Conservation (phyloP, 352 stramenopile species). For the Phytopythium mirpurense region DNA sequence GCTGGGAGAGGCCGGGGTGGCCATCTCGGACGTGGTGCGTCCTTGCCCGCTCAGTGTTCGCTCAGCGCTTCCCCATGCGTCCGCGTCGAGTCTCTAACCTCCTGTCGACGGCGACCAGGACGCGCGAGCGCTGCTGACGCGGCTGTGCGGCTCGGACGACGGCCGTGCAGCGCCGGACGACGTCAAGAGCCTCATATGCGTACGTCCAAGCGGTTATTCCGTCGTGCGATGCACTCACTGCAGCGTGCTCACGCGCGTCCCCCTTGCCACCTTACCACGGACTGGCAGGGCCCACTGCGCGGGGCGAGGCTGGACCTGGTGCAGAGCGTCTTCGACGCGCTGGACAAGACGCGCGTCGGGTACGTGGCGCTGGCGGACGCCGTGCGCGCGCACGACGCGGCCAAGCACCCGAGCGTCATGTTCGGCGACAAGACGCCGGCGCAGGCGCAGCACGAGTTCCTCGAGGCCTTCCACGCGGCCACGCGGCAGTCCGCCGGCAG, state of each 20-base stretch:
- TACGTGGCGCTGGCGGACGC: slow-evolving; percentile 56
- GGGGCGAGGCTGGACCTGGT: slow-evolving; percentile 56
- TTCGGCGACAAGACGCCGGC: slow-evolving; percentile 53
- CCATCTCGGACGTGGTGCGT: slow-evolving; percentile 59
- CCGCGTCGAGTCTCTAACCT: too few species aligned
- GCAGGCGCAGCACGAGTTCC: slow-evolving; percentile 57
- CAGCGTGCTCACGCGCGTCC: too few species aligned
- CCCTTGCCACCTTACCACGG: too few species aligned
- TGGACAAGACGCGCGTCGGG: slow-evolving; percentile 53
- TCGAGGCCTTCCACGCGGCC: slow-evolving; percentile 37
- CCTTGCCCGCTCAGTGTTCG: not conserved
- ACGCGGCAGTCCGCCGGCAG: slow-evolving; percentile 16
- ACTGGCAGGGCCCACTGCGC: slow-evolving; percentile 36
- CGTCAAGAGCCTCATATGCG: slow-evolving; percentile 63
- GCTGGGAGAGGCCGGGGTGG: slow-evolving; percentile 37
- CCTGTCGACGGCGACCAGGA: too few species aligned
- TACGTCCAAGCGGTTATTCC: slow-evolving; percentile 9
- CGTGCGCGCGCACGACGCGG: slow-evolving; percentile 39
- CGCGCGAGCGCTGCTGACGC: slow-evolving; percentile 39
- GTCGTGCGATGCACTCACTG: not conserved
- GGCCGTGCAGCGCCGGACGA: slow-evolving; percentile 32
- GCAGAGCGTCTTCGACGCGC: slow-evolving; percentile 58
- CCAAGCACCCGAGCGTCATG: slow-evolving; percentile 61
- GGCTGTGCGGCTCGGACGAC: slow-evolving; percentile 27
- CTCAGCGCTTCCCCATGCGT: not conserved